Percentiles rank a stretch among this genome's conserved stretches.
These are phyloP conservation scores for Talaromyces sp. DNA, from an alignment of 2,329 filamentous ascomycete genomes.

Conservation along the genomic window DNA sequence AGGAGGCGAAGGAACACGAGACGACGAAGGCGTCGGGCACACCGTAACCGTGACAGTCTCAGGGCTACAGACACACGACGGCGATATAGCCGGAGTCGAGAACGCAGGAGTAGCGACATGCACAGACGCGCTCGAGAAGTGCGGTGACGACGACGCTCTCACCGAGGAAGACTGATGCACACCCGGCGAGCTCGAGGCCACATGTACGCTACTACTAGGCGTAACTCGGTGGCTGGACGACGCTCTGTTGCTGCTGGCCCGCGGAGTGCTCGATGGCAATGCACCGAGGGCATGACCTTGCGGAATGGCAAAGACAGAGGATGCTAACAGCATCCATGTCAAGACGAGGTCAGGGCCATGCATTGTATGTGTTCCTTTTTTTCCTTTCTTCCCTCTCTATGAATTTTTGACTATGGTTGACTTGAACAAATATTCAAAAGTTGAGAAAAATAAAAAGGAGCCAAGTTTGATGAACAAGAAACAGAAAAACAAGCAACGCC, in stretches of 20 bases:
- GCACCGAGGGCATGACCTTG: not conserved
- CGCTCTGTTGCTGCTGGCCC: not conserved
- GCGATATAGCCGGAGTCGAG: not conserved
- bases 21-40: not conserved
- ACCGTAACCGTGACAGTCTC: not conserved
- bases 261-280: not conserved
- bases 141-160: not conserved
- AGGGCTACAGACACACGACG: not conserved
- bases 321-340: constrained; percentile 2
- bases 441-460: too few relatives aligned
- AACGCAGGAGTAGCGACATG: not conserved
- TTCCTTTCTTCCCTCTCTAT: not conserved
- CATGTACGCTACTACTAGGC: not conserved
- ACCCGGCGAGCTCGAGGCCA: not conserved
- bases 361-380: not conserved
- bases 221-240: not conserved
- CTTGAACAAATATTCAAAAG: not conserved
- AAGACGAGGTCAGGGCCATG: not conserved
- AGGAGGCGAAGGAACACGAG: not conserved
- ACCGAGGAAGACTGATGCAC: not conserved
- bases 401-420: not conserved
- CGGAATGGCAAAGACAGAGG: constrained; percentile 7
- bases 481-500: not conserved
- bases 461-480: not conserved
- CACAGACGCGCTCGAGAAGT: not conserved